Percentiles rank a stretch among this genome's conserved stretches.
Evolutionary conservation across 441 rosid genomes (phyloP).

Genomic region (Corymbia citriodora): DNA sequence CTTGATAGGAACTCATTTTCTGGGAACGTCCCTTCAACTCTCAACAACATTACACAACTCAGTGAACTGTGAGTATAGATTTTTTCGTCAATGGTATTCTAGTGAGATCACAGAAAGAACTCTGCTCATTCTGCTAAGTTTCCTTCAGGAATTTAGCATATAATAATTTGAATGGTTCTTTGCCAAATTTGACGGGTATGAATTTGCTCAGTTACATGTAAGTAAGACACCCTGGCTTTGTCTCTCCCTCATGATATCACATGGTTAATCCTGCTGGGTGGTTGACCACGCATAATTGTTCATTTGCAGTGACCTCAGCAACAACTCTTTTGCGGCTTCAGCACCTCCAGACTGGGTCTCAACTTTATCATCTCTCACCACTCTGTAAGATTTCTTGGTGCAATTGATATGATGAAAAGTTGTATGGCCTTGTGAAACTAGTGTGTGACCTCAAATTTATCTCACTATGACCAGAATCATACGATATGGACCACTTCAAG

Average conservation of each 20-base stretch:
- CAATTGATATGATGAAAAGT: neutral
- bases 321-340: slow-evolving; percentile 65
- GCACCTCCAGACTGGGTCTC: slow-evolving; percentile 86
- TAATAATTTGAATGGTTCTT: slow-evolving; percentile 64
- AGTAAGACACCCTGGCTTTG: slow-evolving; percentile 9
- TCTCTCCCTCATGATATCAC: neutral
- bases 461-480: slow-evolving; percentile 38
- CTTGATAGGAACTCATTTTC: slow-evolving; percentile 73
- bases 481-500: slow-evolving; percentile 74
- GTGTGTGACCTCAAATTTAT: neutral
- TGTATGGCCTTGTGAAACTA: neutral
- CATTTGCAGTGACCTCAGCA: slow-evolving; percentile 84
- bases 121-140: neutral
- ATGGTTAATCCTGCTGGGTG: neutral
- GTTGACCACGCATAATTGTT: neutral
- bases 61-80: slow-evolving; percentile 61
- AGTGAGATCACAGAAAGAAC: neutral
- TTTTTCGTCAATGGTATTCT: neutral
- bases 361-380: slow-evolving; percentile 69
- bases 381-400: slow-evolving; percentile 46
- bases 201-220: slow-evolving; percentile 71
- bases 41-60: slow-evolving; percentile 65
- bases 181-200: slow-evolving; percentile 74
- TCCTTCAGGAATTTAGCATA: slow-evolving; percentile 66
- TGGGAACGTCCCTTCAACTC: slow-evolving; percentile 62